Evolutionary conservation across 2,329 filamentous ascomycete species (phyloP).

Genomic region (Stachybotrys chlorohalonatus): DNA sequence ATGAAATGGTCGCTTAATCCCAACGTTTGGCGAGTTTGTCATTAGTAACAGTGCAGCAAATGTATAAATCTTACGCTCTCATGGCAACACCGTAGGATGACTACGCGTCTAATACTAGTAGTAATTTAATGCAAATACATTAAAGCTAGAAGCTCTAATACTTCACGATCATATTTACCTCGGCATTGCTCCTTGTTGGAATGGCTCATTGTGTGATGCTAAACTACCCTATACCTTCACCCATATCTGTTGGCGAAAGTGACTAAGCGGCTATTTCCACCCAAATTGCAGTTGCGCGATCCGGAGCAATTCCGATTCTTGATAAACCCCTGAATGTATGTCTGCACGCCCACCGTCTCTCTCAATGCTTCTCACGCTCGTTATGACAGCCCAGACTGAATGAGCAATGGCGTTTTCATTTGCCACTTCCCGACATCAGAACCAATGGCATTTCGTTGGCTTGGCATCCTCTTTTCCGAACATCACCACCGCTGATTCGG

Average conservation of each 20-base stretch:
- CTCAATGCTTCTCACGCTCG: too few species aligned
- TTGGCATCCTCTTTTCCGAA: constrained; percentile 46
- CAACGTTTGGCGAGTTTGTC: too few species aligned
- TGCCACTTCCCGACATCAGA: not conserved
- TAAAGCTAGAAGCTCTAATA: too few species aligned
- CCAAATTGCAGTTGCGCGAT: not conserved
- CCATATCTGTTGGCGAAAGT: not conserved
- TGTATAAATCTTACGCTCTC: too few species aligned
- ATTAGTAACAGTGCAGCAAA: too few species aligned
- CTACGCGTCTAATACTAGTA: too few species aligned
- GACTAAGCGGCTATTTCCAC: not conserved
- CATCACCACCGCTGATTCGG: constrained; percentile 27
- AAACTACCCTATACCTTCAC: not conserved
- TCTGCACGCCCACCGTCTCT: too few species aligned
- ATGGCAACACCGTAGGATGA: too few species aligned
- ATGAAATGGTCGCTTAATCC: too few species aligned
- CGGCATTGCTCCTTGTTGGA: too few species aligned
- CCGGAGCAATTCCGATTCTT: not conserved
- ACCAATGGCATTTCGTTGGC: constrained; percentile 46
- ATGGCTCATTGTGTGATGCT: not conserved
- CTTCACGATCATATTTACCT: too few species aligned
- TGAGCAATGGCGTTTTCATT: not conserved
- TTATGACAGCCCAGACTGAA: not conserved
- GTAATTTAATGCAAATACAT: too few species aligned
- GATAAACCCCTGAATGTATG: not conserved